Evolutionary conservation across 2,329 filamentous ascomycete genomes (phyloP).

Genomic region (Talaromyces marneffei): DNA sequence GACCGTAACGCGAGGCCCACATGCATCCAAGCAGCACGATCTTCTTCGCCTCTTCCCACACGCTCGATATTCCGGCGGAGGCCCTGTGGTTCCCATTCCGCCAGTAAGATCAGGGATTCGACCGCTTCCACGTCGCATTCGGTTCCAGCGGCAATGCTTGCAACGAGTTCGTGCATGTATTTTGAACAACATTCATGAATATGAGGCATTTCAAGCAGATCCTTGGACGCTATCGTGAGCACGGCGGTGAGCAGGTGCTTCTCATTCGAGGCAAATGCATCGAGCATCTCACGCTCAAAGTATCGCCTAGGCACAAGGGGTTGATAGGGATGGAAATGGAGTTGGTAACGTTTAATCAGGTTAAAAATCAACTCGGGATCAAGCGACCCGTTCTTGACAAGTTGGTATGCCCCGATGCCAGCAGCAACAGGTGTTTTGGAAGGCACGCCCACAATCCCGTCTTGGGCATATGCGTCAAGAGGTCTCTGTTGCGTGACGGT

Average conservation of each 20-base stretch:
- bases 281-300: conserved; percentile 50
- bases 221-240: conserved; percentile 65
- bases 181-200: conserved; percentile 62
- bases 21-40: conserved; percentile 72
- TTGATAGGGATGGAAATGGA: conserved; percentile 65
- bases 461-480: conserved; percentile 14
- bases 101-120: conserved; percentile 62
- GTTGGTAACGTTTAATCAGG: conserved; percentile 54
- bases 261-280: conserved; percentile 55
- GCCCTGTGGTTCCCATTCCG: conserved; percentile 67
- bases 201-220: conserved; percentile 58
- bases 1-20: conserved; percentile 64
- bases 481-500: background rate
- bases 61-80: conserved; percentile 54
- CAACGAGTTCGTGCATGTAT: conserved; percentile 65
- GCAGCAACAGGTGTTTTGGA: conserved; percentile 19
- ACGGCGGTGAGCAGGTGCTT: conserved; percentile 65
- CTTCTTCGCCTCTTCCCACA: conserved; percentile 66
- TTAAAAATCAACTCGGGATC: conserved; percentile 48
- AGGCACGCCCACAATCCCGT: conserved; percentile 1
- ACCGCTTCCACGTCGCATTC: conserved; percentile 65
- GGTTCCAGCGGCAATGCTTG: conserved; percentile 59
- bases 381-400: conserved; percentile 41
- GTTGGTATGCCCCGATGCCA: conserved; percentile 38
- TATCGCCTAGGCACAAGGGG: conserved; percentile 59